Evolutionary conservation across 306 rosid genomes (phyloP), one percentile per base, ranked within the genome.

Genomic region (Spatholobus suberectus): DNA sequence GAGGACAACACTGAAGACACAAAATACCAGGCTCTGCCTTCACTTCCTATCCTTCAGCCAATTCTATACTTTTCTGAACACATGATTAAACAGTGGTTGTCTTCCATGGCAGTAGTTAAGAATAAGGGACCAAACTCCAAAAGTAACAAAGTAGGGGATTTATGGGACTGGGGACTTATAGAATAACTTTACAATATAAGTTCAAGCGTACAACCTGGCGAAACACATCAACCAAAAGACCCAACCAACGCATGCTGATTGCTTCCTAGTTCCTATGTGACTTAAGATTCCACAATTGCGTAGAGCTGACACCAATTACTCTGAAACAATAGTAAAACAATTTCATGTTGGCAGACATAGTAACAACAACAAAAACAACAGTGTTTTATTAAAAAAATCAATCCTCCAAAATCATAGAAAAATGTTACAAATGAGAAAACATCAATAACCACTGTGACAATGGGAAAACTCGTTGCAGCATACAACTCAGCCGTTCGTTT

Each of bases 181-280:
- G 90, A 88, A 92, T 92, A 86, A 94, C 98, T 81, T 90, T 87
- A 83, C 97, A 92, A 87, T 92, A 92, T 68, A 91, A 75, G 91
- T 90, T 94, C 91, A 94, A 82, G 84, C 70, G 82, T 72, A 91
- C 84, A 54, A 90, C 90, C 87, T 85, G 90, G 49, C 90, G 93
- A 27, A 75, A 89, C 72, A 87, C 89, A 32, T 92, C 88, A 84
- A 89, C 90, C 47, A 87, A 86, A 54, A 84, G 83, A 77, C 91
- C 88, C 88, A 92, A 85, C 96, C 97, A 90, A 74, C 71, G 91
- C 98, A 92, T 92, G 80, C 82, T 92, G 90, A 77, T 82, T 81
- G 73, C 79, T 83, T 75, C 55, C 78, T 18, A 12, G 77, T 83
- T 75, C 55, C 78, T 18, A 12, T 18, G 44, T 54, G 32, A 55